These are phyloP conservation scores for Venturia nashicola DNA, from an alignment of 2,329 filamentous ascomycete species.

Conservation along the genomic window DNA sequence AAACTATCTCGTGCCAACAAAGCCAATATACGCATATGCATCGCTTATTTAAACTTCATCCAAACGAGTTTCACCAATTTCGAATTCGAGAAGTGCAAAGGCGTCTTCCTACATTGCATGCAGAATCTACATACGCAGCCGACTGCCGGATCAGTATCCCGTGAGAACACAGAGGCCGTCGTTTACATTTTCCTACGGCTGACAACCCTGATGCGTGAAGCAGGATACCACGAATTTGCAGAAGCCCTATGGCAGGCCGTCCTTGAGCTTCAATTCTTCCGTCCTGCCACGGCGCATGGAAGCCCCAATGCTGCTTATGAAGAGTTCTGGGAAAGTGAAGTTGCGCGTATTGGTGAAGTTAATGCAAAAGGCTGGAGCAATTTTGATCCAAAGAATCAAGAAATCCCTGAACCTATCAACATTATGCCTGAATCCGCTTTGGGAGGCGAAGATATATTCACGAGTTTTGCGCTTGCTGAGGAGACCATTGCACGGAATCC, in stretches of 20 bases:
- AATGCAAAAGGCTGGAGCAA: conserved; percentile 57
- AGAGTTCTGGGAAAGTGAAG: conserved; percentile 81
- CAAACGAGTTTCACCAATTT: conserved; percentile 58
- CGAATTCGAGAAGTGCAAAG: conserved; percentile 52
- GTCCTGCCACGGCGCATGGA: conserved; percentile 28
- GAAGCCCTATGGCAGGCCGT: conserved; percentile 73
- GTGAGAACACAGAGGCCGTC: conserved; percentile 26
- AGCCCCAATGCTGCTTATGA: conserved; percentile 36
- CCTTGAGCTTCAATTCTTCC: conserved; percentile 58
- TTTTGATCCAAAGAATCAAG: conserved; percentile 21
- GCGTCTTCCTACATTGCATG: conserved; percentile 47
- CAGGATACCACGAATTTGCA: conserved; percentile 67
- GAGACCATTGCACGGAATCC: conserved; percentile 36
- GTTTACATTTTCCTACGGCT: conserved; percentile 64
- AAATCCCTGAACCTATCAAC: neutral
- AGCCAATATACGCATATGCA: conserved; percentile 56
- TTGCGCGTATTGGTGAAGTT: conserved; percentile 63
- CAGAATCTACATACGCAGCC: conserved; percentile 22
- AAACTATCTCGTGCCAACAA: conserved; percentile 44
- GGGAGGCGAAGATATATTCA: neutral
- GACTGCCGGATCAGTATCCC: conserved; percentile 30
- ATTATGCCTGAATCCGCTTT: neutral
- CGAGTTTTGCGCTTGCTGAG: conserved; percentile 13
- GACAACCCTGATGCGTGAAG: conserved; percentile 62
- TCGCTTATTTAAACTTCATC: conserved; percentile 55